A percentile compares a stretch with the other conserved stretches of the same genome.
Evolutionary conservation across 31 red algal species (phyloP).

Genomic region (Bonnemaisonia californica): DNA sequence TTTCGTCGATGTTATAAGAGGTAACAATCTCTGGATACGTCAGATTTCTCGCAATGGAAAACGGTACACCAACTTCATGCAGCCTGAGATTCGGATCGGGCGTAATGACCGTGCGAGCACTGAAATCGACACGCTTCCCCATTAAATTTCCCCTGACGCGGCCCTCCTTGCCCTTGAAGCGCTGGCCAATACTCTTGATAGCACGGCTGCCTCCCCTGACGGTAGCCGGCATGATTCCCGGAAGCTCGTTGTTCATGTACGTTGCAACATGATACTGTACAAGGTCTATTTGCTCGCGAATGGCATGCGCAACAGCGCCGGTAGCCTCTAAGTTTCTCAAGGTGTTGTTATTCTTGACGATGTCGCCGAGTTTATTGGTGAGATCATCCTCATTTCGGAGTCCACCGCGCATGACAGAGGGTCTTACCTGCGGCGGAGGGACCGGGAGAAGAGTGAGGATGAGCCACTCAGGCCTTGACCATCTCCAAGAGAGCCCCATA

Average conservation of each 20-base stretch:
- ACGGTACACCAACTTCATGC: conserved; percentile 96
- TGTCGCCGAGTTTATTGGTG: conserved; percentile 94
- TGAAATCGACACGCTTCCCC: conserved; percentile 99
- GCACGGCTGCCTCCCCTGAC: conserved; percentile 71
- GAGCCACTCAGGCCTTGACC: conserved; percentile 90
- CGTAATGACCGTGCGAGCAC: conserved; percentile 97
- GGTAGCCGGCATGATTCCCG: conserved; percentile 79
- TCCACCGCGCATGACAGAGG: conserved; percentile 91
- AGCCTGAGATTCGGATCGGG: conserved; percentile 92
- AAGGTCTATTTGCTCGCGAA: conserved; percentile 88
- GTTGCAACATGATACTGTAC: conserved; percentile 96
- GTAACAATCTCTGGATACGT: conserved; percentile 97
- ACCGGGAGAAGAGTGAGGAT: conserved; percentile 87
- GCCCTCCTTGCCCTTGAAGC: conserved; percentile 98
- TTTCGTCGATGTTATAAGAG: conserved; percentile 78
- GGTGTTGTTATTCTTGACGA: conserved; percentile 92
- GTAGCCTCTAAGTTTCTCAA: conserved; percentile 72
- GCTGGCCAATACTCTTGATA: conserved; percentile 92
- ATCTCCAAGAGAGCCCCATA: conserved; percentile 70
- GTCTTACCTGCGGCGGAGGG: conserved; percentile 92
- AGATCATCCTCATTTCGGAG: conserved; percentile 92
- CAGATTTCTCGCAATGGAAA: conserved; percentile 87
- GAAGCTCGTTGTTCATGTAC: conserved; percentile 97
- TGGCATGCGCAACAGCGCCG: conserved; percentile 78
- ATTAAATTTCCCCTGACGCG: conserved; percentile 96